Evolutionary conservation across 371 early-diverging fungal genomes (phyloP), one percentile per base, ranked within the genome.

Genomic region (Mortierella sp.): DNA sequence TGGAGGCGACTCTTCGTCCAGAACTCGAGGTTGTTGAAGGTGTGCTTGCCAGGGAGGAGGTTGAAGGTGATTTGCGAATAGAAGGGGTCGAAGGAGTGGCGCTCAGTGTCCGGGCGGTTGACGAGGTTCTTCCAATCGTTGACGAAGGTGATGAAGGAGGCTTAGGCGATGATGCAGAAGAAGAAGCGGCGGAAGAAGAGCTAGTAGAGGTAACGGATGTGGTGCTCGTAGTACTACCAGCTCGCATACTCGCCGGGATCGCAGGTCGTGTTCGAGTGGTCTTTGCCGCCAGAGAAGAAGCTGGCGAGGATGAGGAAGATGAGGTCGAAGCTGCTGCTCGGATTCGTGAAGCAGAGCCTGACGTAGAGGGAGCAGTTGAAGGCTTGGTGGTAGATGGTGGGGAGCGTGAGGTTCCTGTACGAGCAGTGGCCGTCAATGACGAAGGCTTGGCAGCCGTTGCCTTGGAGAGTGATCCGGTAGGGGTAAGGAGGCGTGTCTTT

Each of bases 41-140:
- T 9, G 73, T 45, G 21, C 61, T 61, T 14, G 74, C 48, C 11
- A 75, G 67, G 30, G 75, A 62, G 1, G 70, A 70, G 1, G 75
- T 70, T 4, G 75, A 75, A 9, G 75, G 75, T 1, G 70, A 70
- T 51, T 57, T 75, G 29, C 70, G 75, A 48, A 75, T 26, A 48
- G 70, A 23, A 4, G 67, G 30, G 4, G 53, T 21, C 23, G 53
- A 26, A 37, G 37, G 37, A 9, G 9, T 37, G 37, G 37, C 37
- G 37, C 37, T 37, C 37, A 37, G 37, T 37, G 37, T 37, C 9
- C 37, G 37, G 37, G 37, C 37, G 9, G 37, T 37, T 37, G 37
- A 37, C 37, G 37, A 37, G 37, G 37, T 9, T 37, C 37, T 37
- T 37, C 37, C 37, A 37, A 37, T 3, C 3, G 37, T 37, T 9